Conservation (phyloP, 1,284 basidiomycete species). For the Pterulicium gracile region DNA sequence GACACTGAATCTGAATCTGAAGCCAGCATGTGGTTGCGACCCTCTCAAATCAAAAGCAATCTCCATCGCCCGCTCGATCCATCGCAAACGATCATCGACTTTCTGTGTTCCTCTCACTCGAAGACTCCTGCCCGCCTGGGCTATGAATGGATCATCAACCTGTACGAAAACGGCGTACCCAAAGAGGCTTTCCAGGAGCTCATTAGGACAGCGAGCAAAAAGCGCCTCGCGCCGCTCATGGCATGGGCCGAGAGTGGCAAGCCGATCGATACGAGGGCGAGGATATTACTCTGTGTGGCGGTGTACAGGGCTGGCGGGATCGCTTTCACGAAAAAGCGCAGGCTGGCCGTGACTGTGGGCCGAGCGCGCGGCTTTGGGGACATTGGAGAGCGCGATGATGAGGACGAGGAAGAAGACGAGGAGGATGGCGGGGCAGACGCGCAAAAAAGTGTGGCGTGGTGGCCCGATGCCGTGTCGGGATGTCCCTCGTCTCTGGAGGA, state of each 20-base stretch:
- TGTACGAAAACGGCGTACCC: constrained; percentile 9
- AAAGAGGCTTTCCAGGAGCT: constrained; percentile 14
- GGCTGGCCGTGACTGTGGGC: constrained; percentile 17
- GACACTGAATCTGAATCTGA: background rate
- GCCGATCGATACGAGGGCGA: background rate
- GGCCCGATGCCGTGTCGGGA: constrained; percentile 38
- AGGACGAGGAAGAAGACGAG: constrained; percentile 28
- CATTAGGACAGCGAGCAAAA: background rate
- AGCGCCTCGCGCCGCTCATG: background rate
- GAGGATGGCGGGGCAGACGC: constrained; percentile 26
- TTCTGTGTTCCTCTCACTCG: background rate
- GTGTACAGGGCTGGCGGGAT: background rate
- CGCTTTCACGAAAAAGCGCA: background rate
- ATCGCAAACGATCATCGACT: background rate
- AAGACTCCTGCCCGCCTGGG: background rate
- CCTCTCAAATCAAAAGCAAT: background rate
- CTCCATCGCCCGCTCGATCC: background rate
- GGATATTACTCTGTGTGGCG: background rate
- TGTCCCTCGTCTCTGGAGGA: constrained; percentile 41
- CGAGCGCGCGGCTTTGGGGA: constrained; percentile 31
- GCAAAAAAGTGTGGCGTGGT: constrained; percentile 35
- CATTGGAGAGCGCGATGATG: constrained; percentile 19
- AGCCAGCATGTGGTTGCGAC: background rate
- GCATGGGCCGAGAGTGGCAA: background rate
- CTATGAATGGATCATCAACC: background rate